Evolutionary conservation across 2,329 filamentous ascomycete genomes (phyloP), one percentile per base, ranked within the genome.

Genomic region (Neoarthrinium moseri): DNA sequence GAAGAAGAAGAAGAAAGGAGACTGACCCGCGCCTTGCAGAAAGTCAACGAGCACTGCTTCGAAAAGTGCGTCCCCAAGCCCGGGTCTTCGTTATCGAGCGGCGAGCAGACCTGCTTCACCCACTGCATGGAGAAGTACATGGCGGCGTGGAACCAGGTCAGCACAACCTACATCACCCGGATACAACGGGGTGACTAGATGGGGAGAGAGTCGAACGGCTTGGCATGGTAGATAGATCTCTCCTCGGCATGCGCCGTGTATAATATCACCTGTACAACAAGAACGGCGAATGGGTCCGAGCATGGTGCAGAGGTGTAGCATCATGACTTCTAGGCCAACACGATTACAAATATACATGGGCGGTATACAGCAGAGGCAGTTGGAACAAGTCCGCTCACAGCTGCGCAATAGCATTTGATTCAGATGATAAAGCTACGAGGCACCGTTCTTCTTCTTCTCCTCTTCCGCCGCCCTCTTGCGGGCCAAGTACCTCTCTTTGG

Each of bases 91-190:
- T 70, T 91, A 46, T 84, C 83, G 40, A 80, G 76, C 67, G 68
- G 77, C 67, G 88, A 92, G 66, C 74, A 82, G 61, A 74, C 78
- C 18, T 92, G 88, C 72, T 77, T 88, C 61, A 87, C 79, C 17
- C 75, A 78, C 50, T 92, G 88, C 73, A 88, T 91, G 81, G 87
- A 91, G 59, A 91, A 91, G 69, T 92, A 91, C 75, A 89, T 91
- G 75, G 71, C 77, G 24, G 79, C 86, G 10, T 92, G 88, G 88
- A 91, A 91, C 70, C 72, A 78, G 52, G 83, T 89, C 60, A 87
- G 84, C 71, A 67, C 75, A 38, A 75, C 83, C 32, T 90, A 89
- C 65, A 80, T 89, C 59, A 67, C 68, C 51, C 76, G 80, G 56
- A 67, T 83, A 67, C 81, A 85, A 66, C 74, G 76, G 54, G 83